phyloP scores from a whole-genome alignment of 768 basidiomycete genomes.

The Psilocybe cubensis region DNA sequence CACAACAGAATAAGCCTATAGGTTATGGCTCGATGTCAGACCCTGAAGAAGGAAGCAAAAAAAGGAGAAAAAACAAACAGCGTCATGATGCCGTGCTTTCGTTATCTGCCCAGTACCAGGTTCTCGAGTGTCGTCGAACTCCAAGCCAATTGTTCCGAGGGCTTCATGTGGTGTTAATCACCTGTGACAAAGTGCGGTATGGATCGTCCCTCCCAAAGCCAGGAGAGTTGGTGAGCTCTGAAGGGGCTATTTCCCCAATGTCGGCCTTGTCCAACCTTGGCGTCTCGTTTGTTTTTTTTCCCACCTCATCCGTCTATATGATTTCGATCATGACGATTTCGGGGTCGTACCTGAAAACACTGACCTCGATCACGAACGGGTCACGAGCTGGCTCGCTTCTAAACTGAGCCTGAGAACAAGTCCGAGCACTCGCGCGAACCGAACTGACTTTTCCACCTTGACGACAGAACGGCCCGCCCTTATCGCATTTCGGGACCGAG shows the following conservation, averaged over 20 bases:
- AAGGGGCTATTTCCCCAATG: constrained; percentile 25
- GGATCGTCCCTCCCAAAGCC: neutral
- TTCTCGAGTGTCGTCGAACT: neutral
- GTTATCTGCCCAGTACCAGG: neutral
- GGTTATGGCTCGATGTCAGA: neutral
- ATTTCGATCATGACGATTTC: constrained; percentile 25
- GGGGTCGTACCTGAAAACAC: constrained; percentile 26
- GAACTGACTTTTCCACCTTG: constrained; percentile 16
- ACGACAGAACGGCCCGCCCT: constrained; percentile 23
- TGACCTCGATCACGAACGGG: constrained; percentile 25
- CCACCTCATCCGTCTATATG: constrained; percentile 5
- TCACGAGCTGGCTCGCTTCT: constrained; percentile 19
- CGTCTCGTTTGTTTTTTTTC: constrained; percentile 11
- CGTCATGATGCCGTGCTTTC: neutral
- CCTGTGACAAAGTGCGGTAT: neutral
- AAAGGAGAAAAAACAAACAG: neutral
- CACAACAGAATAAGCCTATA: constrained; percentile 14
- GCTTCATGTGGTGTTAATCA: neutral
- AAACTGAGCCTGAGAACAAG: constrained; percentile 2
- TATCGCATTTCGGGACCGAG: constrained; percentile 25
- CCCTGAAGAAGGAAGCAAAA: too few species aligned
- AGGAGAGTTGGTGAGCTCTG: neutral
- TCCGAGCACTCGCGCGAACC: constrained; percentile 21
- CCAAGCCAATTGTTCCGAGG: neutral
- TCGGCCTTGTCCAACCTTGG: constrained; percentile 6